Evolutionary conservation across 805 yeast genomes (phyloP).

Genomic region (Saturnispora gosingensis): DNA sequence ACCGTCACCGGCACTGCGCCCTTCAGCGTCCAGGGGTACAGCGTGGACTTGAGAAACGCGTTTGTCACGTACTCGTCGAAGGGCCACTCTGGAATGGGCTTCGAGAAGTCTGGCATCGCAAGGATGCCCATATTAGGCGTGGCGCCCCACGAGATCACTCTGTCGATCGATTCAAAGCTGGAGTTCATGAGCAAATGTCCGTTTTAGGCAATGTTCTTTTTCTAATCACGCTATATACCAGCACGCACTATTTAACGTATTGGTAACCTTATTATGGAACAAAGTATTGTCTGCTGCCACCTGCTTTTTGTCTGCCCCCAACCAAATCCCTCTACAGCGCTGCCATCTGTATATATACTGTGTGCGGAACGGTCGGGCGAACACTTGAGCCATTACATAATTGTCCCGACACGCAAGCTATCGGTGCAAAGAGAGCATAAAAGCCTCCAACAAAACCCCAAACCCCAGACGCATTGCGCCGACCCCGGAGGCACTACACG

Average conservation of each 20-base stretch:
- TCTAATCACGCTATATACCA: neutral
- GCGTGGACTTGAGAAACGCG: slow-evolving; percentile 19
- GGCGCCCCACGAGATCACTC: slow-evolving; percentile 17
- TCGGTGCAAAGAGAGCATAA: too few species aligned
- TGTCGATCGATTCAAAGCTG: slow-evolving; percentile 1
- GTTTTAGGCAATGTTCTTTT: neutral
- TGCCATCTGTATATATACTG: too few species aligned
- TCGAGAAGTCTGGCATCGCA: neutral
- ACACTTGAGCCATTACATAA: neutral
- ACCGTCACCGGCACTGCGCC: slow-evolving; percentile 46
- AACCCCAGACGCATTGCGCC: too few species aligned
- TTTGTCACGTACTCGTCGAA: slow-evolving; percentile 12
- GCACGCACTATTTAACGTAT: neutral
- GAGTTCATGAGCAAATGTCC: neutral
- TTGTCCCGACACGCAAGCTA: neutral
- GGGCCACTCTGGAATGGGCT: slow-evolving; percentile 24
- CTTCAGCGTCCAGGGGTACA: slow-evolving; percentile 38
- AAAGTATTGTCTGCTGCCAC: neutral
- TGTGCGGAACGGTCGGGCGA: neutral
- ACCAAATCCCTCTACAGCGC: too few species aligned
- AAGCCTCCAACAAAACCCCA: too few species aligned
- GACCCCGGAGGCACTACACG: too few species aligned
- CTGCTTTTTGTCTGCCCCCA: too few species aligned
- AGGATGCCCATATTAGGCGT: slow-evolving; percentile 15
- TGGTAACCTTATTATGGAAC: neutral